Evolutionary conservation across 2,329 filamentous ascomycete genomes (phyloP), one percentile per base, ranked within the genome.

Genomic region (Sarocladiaceae sp.): DNA sequence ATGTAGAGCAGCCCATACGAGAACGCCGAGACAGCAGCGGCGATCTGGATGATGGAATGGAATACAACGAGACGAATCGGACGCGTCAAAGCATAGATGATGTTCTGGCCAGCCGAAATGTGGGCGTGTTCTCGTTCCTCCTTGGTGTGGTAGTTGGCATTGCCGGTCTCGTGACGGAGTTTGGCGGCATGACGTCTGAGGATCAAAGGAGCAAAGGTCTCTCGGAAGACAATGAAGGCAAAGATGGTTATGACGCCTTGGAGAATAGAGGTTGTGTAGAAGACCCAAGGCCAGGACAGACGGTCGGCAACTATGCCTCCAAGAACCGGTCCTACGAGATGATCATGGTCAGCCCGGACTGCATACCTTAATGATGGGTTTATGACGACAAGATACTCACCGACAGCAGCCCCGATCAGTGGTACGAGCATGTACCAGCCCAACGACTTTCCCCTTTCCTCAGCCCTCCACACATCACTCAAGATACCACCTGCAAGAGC

Each of bases 1-100:
- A 85, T 72, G 46, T 83, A 85, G 55, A 83, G 73, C 1, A 81
- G 57, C 0, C 81, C 80, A 50, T 82, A 83, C 13, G 76, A 61
- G 49, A 78, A 76, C 1, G 73, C 80, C 51, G 73, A 72, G 51
- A 80, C 75, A 9, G 73, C 33, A 0, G 77, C 68, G 0, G 76
- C 56, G 19, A 73, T 65, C 52, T 80, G 76, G 20, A 83, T 70
- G 47, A 82, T 80, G 10, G 78, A 75, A 44, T 83, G 78, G 1
- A 76, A 78, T 6, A 54, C 51, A 1, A 84, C 62, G 3, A 84
- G 65, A 2, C 70, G 68, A 44, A 81, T 68, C 0, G 80, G 80
- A 0, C 80, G 68, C 6, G 71, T 60, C 32, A 82, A 51, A 3
- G 73, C 67, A 5, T 51, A 51, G 1, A 33, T 43, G 2, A 68